Conservation (phyloP, 768 basidiomycete species). For the Rubroboletus satanas region DNA sequence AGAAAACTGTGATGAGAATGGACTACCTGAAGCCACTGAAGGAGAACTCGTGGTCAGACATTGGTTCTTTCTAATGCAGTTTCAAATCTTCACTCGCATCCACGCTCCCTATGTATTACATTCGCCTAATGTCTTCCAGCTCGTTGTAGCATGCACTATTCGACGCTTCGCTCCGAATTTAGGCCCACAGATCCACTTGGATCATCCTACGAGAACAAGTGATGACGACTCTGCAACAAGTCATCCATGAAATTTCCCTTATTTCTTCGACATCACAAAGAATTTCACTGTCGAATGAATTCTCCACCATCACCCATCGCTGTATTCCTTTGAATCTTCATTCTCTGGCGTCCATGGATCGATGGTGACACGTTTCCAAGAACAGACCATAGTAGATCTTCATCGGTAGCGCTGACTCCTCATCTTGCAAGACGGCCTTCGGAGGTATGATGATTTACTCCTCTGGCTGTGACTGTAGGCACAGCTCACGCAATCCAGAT, state of each 20-base stretch:
- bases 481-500: not conserved
- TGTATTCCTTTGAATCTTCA: not conserved
- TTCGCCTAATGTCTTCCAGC: slow-evolving; percentile 1
- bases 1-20: slow-evolving; percentile 37
- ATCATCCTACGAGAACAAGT: not conserved
- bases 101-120: not conserved
- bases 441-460: not conserved
- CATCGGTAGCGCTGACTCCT: not conserved
- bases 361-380: not conserved
- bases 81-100: not conserved
- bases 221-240: not conserved
- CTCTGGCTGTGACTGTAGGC: not conserved
- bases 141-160: not conserved
- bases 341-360: not conserved
- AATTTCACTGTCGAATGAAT: not conserved
- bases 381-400: not conserved
- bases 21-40: slow-evolving; percentile 23
- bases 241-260: not conserved
- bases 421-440: not conserved
- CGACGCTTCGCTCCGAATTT: not conserved
- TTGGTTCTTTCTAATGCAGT: slow-evolving; percentile 8
- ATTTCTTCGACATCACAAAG: not conserved
- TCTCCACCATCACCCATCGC: not conserved
- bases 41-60: slow-evolving; percentile 28
- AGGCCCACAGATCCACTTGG: not conserved